A percentile compares a stretch with the other conserved stretches of the same genome.
phyloP scores from a whole-genome alignment of 73 alveolate species.

The Symbiodinium pilosum region DNA sequence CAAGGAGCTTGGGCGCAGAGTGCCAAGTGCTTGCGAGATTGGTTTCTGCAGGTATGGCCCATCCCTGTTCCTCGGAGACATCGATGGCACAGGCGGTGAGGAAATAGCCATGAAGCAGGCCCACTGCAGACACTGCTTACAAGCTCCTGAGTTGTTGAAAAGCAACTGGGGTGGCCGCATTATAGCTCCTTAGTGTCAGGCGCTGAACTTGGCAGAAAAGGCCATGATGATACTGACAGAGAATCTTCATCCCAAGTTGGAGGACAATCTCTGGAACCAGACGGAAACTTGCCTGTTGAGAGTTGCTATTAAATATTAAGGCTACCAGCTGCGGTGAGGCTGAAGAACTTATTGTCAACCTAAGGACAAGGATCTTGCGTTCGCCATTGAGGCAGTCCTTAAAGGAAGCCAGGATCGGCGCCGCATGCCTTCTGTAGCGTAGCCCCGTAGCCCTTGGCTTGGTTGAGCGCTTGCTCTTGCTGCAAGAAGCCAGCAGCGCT shows the following conservation, averaged over 20 bases:
- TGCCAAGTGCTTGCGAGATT: too few relatives aligned
- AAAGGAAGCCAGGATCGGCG: slow-evolving; percentile 61
- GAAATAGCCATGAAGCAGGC: slow-evolving; percentile 90
- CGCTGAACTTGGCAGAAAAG: slow-evolving; percentile 54
- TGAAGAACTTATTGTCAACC: too few relatives aligned
- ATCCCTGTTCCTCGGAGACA: slow-evolving; percentile 43
- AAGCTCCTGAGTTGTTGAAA: neutral
- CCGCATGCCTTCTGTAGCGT: too few relatives aligned
- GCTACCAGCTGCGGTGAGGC: too few relatives aligned
- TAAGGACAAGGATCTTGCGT: slow-evolving; percentile 56
- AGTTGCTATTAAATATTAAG: too few relatives aligned
- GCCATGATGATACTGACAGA: slow-evolving; percentile 56
- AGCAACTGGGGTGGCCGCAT: too few relatives aligned
- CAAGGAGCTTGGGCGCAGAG: neutral
- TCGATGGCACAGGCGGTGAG: slow-evolving; percentile 92
- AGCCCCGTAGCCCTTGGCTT: too few relatives aligned
- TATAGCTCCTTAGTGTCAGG: neutral
- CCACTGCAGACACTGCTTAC: neutral
- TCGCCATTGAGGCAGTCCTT: slow-evolving; percentile 87
- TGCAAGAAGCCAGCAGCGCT: too few relatives aligned
- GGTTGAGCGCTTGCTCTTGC: neutral
- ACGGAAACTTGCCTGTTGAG: slow-evolving; percentile 11
- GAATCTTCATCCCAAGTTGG: slow-evolving; percentile 7
- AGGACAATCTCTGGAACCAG: slow-evolving; percentile 37
- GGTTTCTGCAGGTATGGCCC: slow-evolving; percentile 94